Evolutionary conservation across 192 early-diverging fungal species (phyloP).

Genomic region (Rhizophagus clarus): DNA sequence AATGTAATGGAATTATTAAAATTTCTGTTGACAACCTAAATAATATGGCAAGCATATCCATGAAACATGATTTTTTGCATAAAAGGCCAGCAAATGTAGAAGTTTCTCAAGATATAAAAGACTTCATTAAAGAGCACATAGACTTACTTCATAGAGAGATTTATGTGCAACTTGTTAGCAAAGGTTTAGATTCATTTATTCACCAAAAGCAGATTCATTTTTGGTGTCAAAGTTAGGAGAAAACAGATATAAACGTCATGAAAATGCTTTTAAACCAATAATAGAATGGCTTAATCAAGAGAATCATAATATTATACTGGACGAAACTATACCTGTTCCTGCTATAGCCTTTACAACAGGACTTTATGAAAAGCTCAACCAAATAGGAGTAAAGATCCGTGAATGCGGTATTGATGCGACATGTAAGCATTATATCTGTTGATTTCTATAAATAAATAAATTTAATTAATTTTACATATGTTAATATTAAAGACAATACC

Average conservation of each 20-base stretch:
- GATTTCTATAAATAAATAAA: neutral
- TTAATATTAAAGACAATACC: neutral
- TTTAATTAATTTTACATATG: neutral
- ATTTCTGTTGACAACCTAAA: no score
- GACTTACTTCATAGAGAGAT: constrained; percentile 13
- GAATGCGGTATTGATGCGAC: neutral
- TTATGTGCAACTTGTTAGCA: constrained; percentile 5
- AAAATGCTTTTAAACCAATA: neutral
- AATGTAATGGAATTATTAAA: no score
- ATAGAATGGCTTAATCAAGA: no score
- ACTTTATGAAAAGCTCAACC: neutral
- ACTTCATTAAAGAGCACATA: neutral
- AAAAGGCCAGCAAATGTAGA: neutral
- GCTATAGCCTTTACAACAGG: neutral
- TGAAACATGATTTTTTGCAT: no score
- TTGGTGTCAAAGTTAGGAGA: neutral
- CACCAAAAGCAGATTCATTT: no score
- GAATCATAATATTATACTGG: neutral
- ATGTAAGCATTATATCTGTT: neutral
- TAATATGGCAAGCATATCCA: no score
- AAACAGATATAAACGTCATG: neutral
- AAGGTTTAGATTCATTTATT: neutral
- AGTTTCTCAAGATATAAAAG: constrained; percentile 11
- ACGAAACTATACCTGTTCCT: neutral
- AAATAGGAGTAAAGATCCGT: neutral